Percentiles rank a stretch among this genome's conserved stretches.
Conservation (phyloP, 2,329 filamentous ascomycete genomes). For the Teratosphaeria epicoccoides region DNA sequence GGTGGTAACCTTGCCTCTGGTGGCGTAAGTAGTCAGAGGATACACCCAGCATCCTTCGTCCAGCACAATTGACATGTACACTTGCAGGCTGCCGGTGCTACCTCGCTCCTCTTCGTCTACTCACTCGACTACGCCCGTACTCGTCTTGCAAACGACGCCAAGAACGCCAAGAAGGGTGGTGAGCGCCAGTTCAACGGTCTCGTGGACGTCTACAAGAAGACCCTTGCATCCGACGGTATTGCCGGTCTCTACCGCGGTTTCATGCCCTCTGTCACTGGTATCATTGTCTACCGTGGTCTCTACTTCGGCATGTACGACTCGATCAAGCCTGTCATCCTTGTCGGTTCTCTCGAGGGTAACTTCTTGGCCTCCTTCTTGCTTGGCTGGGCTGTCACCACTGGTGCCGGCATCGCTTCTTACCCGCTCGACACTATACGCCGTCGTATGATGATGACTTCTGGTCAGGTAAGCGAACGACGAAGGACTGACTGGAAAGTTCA, state of each 20-base stretch:
- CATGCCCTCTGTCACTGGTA: conserved; percentile 98
- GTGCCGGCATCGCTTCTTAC: conserved; percentile 99
- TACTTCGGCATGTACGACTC: conserved; percentile 99
- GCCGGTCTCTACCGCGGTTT: conserved; percentile 99
- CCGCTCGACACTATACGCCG: conserved; percentile 99
- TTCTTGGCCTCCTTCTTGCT: conserved; percentile 99
- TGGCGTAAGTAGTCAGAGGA: conserved; percentile 68
- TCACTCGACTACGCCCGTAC: conserved; percentile 99
- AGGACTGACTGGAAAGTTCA: neutral
- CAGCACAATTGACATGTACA: conserved; percentile 6
- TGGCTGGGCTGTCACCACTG: conserved; percentile 98
- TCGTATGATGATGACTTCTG: conserved; percentile 99
- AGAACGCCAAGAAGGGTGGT: conserved; percentile 94
- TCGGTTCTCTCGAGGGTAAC: conserved; percentile 86
- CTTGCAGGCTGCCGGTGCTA: conserved; percentile 83
- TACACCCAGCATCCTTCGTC: neutral
- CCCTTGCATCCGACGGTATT: conserved; percentile 95
- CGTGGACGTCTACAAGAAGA: conserved; percentile 99
- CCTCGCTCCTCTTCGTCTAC: conserved; percentile 99
- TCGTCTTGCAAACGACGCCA: conserved; percentile 99
- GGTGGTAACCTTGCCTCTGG: conserved; percentile 97
- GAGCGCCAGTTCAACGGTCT: conserved; percentile 99
- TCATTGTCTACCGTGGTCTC: conserved; percentile 99
- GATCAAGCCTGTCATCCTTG: conserved; percentile 95
- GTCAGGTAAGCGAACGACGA: conserved; percentile 45